Conservation (phyloP, 2,329 filamentous ascomycete genomes). For the Beauveria varroae region DNA sequence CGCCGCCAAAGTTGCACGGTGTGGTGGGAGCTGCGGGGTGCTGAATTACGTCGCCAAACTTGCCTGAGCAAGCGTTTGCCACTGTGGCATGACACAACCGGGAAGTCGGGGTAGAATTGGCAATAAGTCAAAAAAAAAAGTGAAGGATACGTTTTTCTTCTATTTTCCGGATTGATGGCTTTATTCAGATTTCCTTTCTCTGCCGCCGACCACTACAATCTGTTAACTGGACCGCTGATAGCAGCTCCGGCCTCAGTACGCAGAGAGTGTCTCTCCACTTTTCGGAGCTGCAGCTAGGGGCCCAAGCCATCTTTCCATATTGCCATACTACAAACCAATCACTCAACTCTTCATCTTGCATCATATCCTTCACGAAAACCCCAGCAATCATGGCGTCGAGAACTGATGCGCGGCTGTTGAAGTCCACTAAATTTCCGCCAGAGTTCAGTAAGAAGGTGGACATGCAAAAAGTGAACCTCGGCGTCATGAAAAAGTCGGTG, state of each 20-base stretch:
- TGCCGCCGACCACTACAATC: not conserved
- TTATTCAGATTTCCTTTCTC: not conserved
- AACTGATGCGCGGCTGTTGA: conserved; percentile 82
- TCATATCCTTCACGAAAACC: not conserved
- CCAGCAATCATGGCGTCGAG: conserved; percentile 61
- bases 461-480: conserved; percentile 92
- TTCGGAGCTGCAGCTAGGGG: not conserved
- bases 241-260: not conserved
- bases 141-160: not conserved
- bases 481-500: conserved; percentile 92
- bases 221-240: not conserved
- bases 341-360: not conserved
- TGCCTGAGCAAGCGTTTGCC: not conserved
- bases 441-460: conserved; percentile 96
- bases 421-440: conserved; percentile 85
- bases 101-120: not conserved
- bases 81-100: not conserved
- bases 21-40: conserved; percentile 4
- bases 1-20: not conserved
- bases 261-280: not conserved
- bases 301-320: not conserved
- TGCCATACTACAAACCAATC: not conserved
- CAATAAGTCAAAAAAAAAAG: not conserved
- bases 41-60: conserved; percentile 1
- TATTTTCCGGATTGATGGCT: not conserved